phyloP scores from a whole-genome alignment of 2,329 filamentous ascomycete genomes.

The Mariannaea sp. region DNA sequence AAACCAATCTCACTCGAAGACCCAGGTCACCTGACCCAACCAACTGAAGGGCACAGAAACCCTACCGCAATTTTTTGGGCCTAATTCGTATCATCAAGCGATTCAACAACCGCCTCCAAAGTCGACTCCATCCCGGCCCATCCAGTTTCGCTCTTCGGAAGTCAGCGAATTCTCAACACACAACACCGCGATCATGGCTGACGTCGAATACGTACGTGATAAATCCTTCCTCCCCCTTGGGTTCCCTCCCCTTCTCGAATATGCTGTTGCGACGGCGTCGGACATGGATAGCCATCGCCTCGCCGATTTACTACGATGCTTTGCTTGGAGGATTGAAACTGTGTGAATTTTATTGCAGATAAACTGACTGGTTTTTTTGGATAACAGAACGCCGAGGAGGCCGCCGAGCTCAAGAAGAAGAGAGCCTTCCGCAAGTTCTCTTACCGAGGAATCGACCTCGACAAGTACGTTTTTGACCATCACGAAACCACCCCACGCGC shows the following conservation, averaged over 20 bases:
- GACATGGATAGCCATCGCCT: constrained; percentile 20
- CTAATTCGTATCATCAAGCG: constrained; percentile 38
- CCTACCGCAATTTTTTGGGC: constrained; percentile 46
- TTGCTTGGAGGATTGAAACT: constrained; percentile 15
- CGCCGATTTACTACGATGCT: background rate
- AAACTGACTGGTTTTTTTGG: constrained; percentile 38
- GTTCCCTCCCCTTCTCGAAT: constrained; percentile 16
- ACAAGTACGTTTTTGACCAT: constrained; percentile 79
- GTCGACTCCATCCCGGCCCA: constrained; percentile 46
- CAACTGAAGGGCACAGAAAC: constrained; percentile 48
- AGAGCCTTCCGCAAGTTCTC: constrained; percentile 99
- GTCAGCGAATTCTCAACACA: constrained; percentile 51
- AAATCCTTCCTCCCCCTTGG: constrained; percentile 30
- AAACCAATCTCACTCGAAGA: constrained; percentile 1
- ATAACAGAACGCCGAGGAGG: constrained; percentile 89
- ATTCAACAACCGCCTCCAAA: constrained; percentile 37
- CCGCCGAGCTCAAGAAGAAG: constrained; percentile 99
- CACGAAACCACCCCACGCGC: constrained; percentile 19
- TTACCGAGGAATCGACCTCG: constrained; percentile 99
- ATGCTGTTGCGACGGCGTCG: constrained; percentile 31
- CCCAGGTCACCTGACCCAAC: constrained; percentile 41
- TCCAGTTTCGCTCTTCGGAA: constrained; percentile 51
- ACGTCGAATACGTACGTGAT: constrained; percentile 79
- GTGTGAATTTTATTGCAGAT: too few species aligned
- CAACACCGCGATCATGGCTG: constrained; percentile 73